Conservation (phyloP, 1,139 yeast genomes). For the Debaryomyces fabryi region DNA sequence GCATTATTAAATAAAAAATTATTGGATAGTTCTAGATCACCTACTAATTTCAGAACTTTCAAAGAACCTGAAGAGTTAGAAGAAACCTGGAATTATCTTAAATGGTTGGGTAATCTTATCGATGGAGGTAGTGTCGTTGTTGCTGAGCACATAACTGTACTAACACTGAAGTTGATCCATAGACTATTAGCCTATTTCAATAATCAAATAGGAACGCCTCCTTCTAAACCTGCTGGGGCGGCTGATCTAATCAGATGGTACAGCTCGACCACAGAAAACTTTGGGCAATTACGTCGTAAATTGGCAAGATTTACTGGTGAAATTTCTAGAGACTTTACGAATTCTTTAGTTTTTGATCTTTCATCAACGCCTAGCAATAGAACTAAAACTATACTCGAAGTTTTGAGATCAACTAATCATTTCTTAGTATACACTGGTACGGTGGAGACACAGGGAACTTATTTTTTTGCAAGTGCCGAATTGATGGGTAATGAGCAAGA, state of each 20-base stretch:
- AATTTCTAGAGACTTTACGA: slow-evolving; percentile 72
- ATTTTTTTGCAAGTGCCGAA: slow-evolving; percentile 69
- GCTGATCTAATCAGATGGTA: slow-evolving; percentile 79
- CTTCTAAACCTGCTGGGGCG: slow-evolving; percentile 45
- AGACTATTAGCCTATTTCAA: slow-evolving; percentile 72
- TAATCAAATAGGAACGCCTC: slow-evolving; percentile 70
- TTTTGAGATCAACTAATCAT: slow-evolving; percentile 67
- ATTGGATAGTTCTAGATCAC: slow-evolving; percentile 70
- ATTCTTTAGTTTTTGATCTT: slow-evolving; percentile 70
- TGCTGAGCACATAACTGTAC: slow-evolving; percentile 70
- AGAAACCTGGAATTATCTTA: slow-evolving; percentile 74
- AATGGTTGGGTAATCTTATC: slow-evolving; percentile 68
- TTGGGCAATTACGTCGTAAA: slow-evolving; percentile 84
- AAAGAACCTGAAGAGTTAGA: slow-evolving; percentile 91
- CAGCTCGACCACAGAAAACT: slow-evolving; percentile 78
- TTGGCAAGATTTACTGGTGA: slow-evolving; percentile 75
- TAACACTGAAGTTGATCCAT: slow-evolving; percentile 68
- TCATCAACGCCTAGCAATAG: slow-evolving; percentile 50
- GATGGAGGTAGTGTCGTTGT: slow-evolving; percentile 86
- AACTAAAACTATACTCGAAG: slow-evolving; percentile 56
- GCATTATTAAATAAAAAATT: slow-evolving; percentile 74
- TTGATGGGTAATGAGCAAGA: slow-evolving; percentile 49
- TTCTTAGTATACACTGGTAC: slow-evolving; percentile 77
- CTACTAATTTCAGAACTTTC: slow-evolving; percentile 72
- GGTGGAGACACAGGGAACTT: slow-evolving; percentile 74